phyloP scores from a whole-genome alignment of 768 basidiomycete species.

The Strobilomyces dryophilus region DNA sequence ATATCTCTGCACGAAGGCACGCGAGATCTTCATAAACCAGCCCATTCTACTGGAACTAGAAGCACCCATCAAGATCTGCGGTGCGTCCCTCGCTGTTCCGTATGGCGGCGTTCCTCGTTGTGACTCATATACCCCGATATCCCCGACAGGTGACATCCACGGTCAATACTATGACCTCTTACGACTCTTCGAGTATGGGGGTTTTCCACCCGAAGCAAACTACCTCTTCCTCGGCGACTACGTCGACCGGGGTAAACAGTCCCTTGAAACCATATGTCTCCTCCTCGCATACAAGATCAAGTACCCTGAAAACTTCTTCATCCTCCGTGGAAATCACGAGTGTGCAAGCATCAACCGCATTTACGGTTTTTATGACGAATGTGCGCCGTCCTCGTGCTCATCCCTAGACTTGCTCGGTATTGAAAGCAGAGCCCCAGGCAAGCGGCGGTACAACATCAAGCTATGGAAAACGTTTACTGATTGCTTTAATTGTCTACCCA shows the following conservation, averaged over 20 bases:
- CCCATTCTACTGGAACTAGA: conserved; percentile 97
- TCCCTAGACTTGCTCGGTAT: not conserved
- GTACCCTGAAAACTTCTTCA: conserved; percentile 99
- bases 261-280: conserved; percentile 98
- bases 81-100: conserved; percentile 43
- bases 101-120: conserved; percentile 3
- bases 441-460: conserved; percentile 99
- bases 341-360: conserved; percentile 99
- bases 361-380: conserved; percentile 99
- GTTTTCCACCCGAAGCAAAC: conserved; percentile 99
- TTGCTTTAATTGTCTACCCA: conserved; percentile 99
- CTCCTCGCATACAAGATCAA: conserved; percentile 99
- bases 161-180: conserved; percentile 99
- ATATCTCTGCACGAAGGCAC: conserved; percentile 96
- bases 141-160: conserved; percentile 84
- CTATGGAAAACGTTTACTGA: conserved; percentile 99
- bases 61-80: conserved; percentile 99
- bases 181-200: conserved; percentile 97
- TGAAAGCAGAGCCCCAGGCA: conserved; percentile 55
- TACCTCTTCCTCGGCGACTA: conserved; percentile 99
- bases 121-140: conserved; percentile 23
- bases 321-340: conserved; percentile 97
- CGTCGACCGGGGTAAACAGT: conserved; percentile 98
- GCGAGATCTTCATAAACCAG: conserved; percentile 99
- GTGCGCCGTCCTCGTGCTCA: conserved; percentile 45